Evolutionary conservation across 495 filamentous ascomycete species (phyloP).

Genomic region (Trichoderma virens): DNA sequence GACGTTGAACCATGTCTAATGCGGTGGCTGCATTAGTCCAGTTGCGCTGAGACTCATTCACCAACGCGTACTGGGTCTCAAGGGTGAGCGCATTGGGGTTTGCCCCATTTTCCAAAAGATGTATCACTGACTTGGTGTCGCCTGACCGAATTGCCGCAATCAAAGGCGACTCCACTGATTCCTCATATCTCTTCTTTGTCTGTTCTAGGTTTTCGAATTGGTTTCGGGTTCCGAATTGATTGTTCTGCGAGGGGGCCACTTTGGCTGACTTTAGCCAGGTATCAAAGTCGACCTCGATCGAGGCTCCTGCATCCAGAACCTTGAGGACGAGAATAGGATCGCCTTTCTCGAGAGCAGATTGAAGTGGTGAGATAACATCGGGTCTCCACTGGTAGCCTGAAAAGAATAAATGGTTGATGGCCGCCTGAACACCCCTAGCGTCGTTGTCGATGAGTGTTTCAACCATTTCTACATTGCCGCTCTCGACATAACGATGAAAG

Average conservation of each 20-base stretch:
- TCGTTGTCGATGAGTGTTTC: slow-evolving; percentile 54
- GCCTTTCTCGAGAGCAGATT: slow-evolving; percentile 24
- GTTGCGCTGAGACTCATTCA: slow-evolving; percentile 13
- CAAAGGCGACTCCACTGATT: slow-evolving; percentile 48
- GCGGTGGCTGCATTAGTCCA: slow-evolving; percentile 33
- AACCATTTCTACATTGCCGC: slow-evolving; percentile 42
- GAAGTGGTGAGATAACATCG: slow-evolving; percentile 29
- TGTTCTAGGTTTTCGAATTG: slow-evolving; percentile 19
- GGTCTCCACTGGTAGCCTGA: slow-evolving; percentile 19
- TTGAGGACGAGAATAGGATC: slow-evolving; percentile 29
- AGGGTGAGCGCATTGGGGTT: slow-evolving; percentile 45
- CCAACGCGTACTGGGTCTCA: slow-evolving; percentile 24
- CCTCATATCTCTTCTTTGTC: slow-evolving; percentile 33
- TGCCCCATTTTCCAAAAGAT: slow-evolving; percentile 51
- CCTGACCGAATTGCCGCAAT: slow-evolving; percentile 44
- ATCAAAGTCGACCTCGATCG: slow-evolving; percentile 34
- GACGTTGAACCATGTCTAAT: slow-evolving; percentile 47
- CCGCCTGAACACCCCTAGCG: slow-evolving; percentile 47
- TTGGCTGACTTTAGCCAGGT: slow-evolving; percentile 37
- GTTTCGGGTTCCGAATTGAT: neutral
- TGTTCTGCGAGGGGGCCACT: neutral
- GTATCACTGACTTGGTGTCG: slow-evolving; percentile 43
- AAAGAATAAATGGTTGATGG: slow-evolving; percentile 53
- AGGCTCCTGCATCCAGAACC: slow-evolving; percentile 34
- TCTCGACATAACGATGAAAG: slow-evolving; percentile 48